Evolutionary conservation across 2,329 filamentous ascomycete genomes (phyloP).

Genomic region (Myriosclerotinia scirpicola): DNA sequence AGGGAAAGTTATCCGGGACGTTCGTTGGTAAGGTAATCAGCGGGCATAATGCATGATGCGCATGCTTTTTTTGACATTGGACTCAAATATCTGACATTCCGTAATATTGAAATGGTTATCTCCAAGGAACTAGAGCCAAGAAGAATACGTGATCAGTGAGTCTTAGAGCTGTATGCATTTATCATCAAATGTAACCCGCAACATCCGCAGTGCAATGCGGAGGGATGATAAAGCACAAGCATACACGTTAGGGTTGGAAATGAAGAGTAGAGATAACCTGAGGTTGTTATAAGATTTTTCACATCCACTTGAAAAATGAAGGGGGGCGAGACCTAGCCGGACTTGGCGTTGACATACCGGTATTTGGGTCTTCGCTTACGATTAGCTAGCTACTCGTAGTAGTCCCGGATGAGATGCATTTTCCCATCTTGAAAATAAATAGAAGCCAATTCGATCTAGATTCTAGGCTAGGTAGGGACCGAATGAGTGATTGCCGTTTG

Average conservation of each 20-base stretch:
- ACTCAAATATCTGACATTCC: not conserved
- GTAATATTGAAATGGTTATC: not conserved
- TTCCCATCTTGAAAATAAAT: not conserved
- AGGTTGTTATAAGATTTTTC: constrained; percentile 16
- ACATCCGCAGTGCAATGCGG: not conserved
- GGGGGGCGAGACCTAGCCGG: not conserved
- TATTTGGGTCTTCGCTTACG: not conserved
- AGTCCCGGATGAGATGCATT: not conserved
- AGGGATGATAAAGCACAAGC: constrained; percentile 14
- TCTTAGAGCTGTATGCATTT: not conserved
- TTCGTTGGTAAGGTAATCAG: not conserved
- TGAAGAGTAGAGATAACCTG: not conserved
- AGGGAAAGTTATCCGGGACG: not conserved
- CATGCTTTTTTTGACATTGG: not conserved
- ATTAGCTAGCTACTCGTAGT: not conserved
- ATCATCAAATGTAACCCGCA: constrained; percentile 8
- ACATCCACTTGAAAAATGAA: not conserved
- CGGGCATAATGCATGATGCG: not conserved
- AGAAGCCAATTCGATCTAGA: constrained; percentile 7
- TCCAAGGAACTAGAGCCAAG: not conserved
- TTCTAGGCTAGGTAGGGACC: not conserved
- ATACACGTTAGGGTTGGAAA: not conserved
- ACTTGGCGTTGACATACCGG: not conserved
- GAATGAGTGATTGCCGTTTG: not conserved
- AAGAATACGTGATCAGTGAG: constrained; percentile 3